A percentile compares a stretch with the other conserved stretches of the same genome.
Conservation (phyloP, 2,329 filamentous ascomycete genomes). For the Xylaria digitata region DNA sequence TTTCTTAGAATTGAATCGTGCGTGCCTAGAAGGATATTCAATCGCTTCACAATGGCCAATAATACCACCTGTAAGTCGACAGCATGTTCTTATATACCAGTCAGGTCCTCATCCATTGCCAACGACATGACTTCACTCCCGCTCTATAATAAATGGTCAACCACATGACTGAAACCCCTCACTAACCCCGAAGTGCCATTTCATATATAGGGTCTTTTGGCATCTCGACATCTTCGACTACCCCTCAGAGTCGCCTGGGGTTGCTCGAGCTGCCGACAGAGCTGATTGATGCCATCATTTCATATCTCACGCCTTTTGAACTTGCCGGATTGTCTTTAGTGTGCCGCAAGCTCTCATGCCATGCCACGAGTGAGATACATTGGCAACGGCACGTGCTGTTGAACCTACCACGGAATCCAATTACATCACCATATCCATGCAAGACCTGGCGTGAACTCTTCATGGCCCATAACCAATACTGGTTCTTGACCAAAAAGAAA, state of each 20-base stretch:
- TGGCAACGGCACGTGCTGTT: constrained; percentile 79
- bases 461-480: constrained; percentile 78
- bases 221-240: constrained; percentile 23
- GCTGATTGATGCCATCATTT: constrained; percentile 77
- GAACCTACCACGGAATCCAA: constrained; percentile 68
- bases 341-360: constrained; percentile 69
- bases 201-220: constrained; percentile 11
- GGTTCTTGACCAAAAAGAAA: constrained; percentile 84
- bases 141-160: background rate
- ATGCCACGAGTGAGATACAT: constrained; percentile 73
- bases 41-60: constrained; percentile 33
- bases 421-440: constrained; percentile 69
- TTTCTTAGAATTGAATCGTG: constrained; percentile 44
- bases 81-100: background rate
- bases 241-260: constrained; percentile 13
- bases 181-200: constrained; percentile 9
- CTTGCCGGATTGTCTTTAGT: constrained; percentile 70
- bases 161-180: background rate
- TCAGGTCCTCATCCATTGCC: background rate
- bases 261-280: constrained; percentile 76
- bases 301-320: constrained; percentile 72
- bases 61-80: constrained; percentile 13
- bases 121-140: background rate
- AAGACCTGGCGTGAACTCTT: constrained; percentile 77
- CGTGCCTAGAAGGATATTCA: constrained; percentile 15